Evolutionary conservation across 257 asterid species (phyloP), one percentile per base, ranked within the genome.

Genomic region (Asclepias syriaca): DNA sequence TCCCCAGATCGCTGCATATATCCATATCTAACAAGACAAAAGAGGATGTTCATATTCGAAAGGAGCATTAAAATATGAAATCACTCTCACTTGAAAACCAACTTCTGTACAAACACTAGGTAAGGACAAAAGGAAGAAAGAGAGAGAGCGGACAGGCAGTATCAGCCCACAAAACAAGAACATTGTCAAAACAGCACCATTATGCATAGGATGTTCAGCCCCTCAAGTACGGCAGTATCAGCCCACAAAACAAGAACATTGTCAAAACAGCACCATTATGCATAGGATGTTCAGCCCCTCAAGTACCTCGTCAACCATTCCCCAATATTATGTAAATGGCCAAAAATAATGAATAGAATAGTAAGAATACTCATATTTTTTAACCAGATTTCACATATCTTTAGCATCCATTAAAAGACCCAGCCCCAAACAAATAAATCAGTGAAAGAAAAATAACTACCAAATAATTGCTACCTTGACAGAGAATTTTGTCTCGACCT

Each of bases 1-100:
- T 86, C 90, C 93, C 92, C 93, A 88, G 83, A 86, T 77, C 74
- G 87, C 90, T 75, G 91, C 93, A 84, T 72, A 83, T 85, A 85
- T 86, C 97, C 98, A 75, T 78, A 90, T 86, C 98, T 89, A 90
- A 69, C 80, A 85, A 84, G 79, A 84, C 79, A 85, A 61, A 75
- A 69, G 57, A 76, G 74, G 84, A 71, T 78, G 80, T 81, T 79
- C 83, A 85, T 65, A 78, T 81, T 80, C 70, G 77, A 76, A 68
- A 46, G 73, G 81, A 73, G 74, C 73, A 49, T 15, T 64, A 73
- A 56, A 55, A 69, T 43, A 37, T 66, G 56, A 68, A 27, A 64
- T 51, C 68, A 77, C 74, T 75, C 74, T 27, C 63, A 32, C 48
- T 43, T 51, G 68, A 21, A 69, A 64, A 83, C 78, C 49, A 54